phyloP scores from a whole-genome alignment of 2,329 filamentous ascomycete genomes.

The Aureobasidium melanogenum region DNA sequence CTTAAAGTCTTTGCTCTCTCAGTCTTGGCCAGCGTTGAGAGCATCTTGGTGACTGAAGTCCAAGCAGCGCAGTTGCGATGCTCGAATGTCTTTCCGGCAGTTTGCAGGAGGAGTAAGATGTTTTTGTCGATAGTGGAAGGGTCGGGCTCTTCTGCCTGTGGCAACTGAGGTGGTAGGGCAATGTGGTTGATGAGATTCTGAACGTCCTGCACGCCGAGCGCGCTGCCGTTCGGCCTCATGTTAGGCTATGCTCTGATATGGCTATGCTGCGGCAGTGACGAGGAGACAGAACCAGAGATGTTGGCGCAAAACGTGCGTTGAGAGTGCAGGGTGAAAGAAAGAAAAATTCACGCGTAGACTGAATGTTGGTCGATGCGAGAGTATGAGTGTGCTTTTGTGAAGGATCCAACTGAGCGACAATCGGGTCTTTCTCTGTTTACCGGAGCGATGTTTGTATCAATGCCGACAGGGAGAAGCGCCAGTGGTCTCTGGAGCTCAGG shows the following conservation, averaged over 20 bases:
- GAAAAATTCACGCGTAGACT: background rate
- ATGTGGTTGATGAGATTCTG: constrained; percentile 6
- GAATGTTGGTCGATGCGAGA: background rate
- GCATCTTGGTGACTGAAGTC: background rate
- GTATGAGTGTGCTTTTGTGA: background rate
- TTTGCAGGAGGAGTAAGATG: background rate
- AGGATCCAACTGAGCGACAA: background rate
- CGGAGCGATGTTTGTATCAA: background rate
- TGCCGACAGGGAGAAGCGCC: background rate
- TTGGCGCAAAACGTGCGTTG: background rate
- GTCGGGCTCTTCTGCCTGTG: background rate
- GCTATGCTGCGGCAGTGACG: background rate
- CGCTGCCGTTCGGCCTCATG: background rate
- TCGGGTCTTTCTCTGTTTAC: background rate
- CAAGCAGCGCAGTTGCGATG: background rate
- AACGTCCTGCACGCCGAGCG: background rate
- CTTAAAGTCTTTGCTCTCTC: background rate
- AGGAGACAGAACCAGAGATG: background rate
- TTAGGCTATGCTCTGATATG: background rate
- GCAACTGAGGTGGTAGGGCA: constrained; percentile 9
- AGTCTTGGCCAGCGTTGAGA: background rate
- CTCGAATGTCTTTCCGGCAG: background rate
- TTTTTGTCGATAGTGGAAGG: background rate
- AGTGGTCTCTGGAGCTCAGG: background rate
- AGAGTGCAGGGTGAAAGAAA: background rate